Base-by-base conservation (phyloP, 2,329 filamentous ascomycete species). In the Sphaerulina vaccinii region DNA sequence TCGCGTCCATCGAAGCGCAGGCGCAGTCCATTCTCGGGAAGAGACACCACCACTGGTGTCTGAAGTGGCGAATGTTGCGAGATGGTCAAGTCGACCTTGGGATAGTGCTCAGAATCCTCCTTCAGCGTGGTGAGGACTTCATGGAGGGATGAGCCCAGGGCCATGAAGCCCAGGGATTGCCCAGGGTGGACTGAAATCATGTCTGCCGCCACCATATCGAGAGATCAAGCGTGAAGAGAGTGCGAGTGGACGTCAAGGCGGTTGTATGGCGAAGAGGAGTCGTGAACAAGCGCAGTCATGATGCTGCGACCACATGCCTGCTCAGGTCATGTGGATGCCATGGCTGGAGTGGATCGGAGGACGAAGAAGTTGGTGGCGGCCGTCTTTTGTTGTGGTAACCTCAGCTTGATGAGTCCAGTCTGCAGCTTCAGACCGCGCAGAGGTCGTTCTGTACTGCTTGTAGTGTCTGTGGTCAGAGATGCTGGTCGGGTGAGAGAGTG, bases 1-100 rank as follows among this genome's bases (percentile, higher is more conserved):
- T 97, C 91, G 3, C 88, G 85, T 0, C 91, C 93, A 67, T 99
- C 93, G 67, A 99, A 99, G 36, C 89, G 89, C 47, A 99, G 75
- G 10, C 92, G 87, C 23, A 99, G 71, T 22, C 93, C 93, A 71
- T 97, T 99, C 3, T 83, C 80, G 1, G 91, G 88, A 3, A 99
- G 81, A 15, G 79, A 79, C 49, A 97, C 72, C 37, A 88, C 76
- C 15, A 96, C 81, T 0, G 90, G 88, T 22, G 88, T 82, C 24
- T 78, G 78, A 27, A 96, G 79, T 3, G 93, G 92, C 10, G 83
- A 75, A 13, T 81, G 75, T n/a, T 84, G 79, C 22, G 90, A 90
- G 72, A 93, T 95, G 38, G 85, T 79, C 27, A 96, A 76, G 62
- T 96, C 86, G 68, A 97, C 84, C 62, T 86, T 85, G 3, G 89